These are phyloP conservation scores for Centaurea solstitialis DNA, from an alignment of 129 eudicot species.

Conservation along the genomic window DNA sequence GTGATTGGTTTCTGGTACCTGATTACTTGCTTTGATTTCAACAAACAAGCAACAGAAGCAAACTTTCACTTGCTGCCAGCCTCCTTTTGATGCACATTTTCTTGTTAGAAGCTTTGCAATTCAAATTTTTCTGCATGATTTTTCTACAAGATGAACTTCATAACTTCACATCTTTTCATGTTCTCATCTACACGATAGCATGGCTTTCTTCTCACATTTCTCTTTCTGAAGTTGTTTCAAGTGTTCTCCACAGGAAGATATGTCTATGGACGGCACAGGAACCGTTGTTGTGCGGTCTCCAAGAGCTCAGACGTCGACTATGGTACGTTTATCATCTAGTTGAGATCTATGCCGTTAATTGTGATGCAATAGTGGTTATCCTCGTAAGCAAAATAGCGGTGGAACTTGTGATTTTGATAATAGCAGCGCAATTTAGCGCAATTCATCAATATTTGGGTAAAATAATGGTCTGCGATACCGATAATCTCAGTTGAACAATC, in stretches of 20 bases:
- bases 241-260: conserved; percentile 48
- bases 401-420: too few relatives aligned
- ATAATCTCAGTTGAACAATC: too few relatives aligned
- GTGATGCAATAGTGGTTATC: too few relatives aligned
- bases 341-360: not conserved
- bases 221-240: not conserved
- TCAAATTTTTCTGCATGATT: not conserved
- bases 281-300: conserved; percentile 88
- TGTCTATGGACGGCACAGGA: conserved; percentile 66
- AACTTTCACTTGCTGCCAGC: not conserved
- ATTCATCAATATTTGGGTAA: too few relatives aligned
- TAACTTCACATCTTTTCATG: not conserved
- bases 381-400: too few relatives aligned
- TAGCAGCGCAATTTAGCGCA: too few relatives aligned
- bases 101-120: not conserved
- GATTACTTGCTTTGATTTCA: not conserved
- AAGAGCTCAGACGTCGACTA: conserved; percentile 52
- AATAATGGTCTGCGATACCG: too few relatives aligned
- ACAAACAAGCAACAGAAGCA: not conserved
- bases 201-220: conserved; percentile 3
- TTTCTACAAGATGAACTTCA: not conserved
- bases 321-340: conserved; percentile 37
- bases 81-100: not conserved
- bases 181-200: not conserved
- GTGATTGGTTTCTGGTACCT: not conserved